Conservation (phyloP, 164 flowering plant species). For the Berberis thunbergii region DNA sequence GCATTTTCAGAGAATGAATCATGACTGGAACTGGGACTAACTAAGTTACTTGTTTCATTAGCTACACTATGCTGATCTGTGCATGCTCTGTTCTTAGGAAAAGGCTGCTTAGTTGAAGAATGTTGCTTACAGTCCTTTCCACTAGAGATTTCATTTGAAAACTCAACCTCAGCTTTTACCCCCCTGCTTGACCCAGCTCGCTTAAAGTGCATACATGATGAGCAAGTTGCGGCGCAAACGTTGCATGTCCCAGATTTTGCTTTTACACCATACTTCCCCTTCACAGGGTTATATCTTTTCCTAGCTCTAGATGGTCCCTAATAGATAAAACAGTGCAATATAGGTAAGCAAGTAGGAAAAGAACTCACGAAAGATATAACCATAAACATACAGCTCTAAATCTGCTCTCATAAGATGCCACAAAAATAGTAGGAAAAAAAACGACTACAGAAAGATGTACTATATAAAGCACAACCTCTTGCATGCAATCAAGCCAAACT, state of each 20-base stretch:
- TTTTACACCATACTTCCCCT: conserved; percentile 18
- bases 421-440: too few species aligned
- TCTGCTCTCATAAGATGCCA: too few species aligned
- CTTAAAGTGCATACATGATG: conserved; percentile 58
- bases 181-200: conserved; percentile 34
- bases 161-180: conserved; percentile 38
- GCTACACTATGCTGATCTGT: conserved; percentile 25
- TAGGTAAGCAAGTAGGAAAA: conserved; percentile 1
- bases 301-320: conserved; percentile 28
- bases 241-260: conserved; percentile 61
- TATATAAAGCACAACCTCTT: too few species aligned
- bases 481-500: too few species aligned
- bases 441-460: too few species aligned
- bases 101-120: conserved; percentile 19
- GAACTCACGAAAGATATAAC: not conserved
- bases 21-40: conserved; percentile 43
- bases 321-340: conserved; percentile 7
- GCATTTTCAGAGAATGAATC: conserved; percentile 52
- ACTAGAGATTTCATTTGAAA: conserved; percentile 42
- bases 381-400: not conserved
- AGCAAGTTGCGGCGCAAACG: conserved; percentile 69
- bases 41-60: conserved; percentile 46
- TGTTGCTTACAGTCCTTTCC: conserved; percentile 25
- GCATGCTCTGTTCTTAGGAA: conserved; percentile 20
- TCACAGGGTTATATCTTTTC: conserved; percentile 16